Conservation (phyloP, 2,329 filamentous ascomycete species). For the Cordyceps fumosorosea region DNA sequence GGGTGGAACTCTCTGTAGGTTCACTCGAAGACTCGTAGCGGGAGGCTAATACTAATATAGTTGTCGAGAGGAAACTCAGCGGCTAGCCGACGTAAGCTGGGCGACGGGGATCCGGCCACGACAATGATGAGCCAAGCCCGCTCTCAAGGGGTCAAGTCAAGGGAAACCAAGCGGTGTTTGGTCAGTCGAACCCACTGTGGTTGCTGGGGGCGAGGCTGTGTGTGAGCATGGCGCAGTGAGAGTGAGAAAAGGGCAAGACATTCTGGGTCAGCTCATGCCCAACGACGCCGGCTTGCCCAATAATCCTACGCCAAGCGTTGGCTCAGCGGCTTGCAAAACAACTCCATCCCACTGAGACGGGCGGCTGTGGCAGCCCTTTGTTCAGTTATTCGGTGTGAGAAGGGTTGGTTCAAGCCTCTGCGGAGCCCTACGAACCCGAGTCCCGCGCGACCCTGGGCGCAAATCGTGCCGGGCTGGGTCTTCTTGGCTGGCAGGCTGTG, state of each 20-base stretch:
- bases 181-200: not conserved
- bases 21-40: not conserved
- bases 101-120: not conserved
- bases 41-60: slow-evolving; percentile 1
- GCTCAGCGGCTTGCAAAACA: not conserved
- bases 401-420: not conserved
- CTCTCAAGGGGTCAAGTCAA: not conserved
- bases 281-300: not conserved
- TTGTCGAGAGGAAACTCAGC: not conserved
- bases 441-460: not conserved
- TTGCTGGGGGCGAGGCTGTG: not conserved
- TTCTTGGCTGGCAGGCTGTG: not conserved
- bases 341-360: not conserved
- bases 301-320: not conserved
- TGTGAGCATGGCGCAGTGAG: slow-evolving; percentile 6
- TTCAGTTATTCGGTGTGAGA: not conserved
- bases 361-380: not conserved
- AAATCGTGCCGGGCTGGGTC: not conserved
- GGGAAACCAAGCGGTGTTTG: not conserved
- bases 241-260: not conserved
- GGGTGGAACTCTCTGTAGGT: not conserved
- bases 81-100: slow-evolving; percentile 9
- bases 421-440: slow-evolving; percentile 3
- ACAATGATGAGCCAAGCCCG: not conserved
- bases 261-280: not conserved